Evolutionary conservation across 1,284 basidiomycete species (phyloP), one percentile per base, ranked within the genome.

Genomic region (Mycosarcoma maydis): DNA sequence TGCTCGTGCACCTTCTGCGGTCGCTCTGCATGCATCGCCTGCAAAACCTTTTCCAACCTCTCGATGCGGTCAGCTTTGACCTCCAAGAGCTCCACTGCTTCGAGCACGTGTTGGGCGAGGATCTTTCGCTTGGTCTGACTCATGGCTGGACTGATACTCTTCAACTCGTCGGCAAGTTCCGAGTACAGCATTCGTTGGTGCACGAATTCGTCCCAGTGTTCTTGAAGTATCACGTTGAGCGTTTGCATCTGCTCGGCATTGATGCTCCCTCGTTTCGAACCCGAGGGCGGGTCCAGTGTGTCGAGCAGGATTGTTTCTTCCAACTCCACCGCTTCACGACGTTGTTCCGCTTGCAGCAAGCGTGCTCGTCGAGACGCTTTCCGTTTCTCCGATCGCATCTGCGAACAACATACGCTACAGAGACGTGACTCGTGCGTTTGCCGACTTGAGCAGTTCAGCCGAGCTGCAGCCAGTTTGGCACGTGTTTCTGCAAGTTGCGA

Each of bases 161-260:
- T 81, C 19, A 80, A 54, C 51, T 81, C 79, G 36, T 81, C 79
- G 2, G 79, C 79, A 17, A 81, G 68, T 42, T 81, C 78, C 2
- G 64, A 51, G 44, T 80, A 81, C 13, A 79, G 64, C 67, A 68
- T 60, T 5, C 73, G 51, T 27, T 76, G 73, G 44, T 80, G 79
- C 16, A 76, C 16, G 38, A 81, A 81, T 46, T 81, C 79, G 40
- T 78, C 75, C 50, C 73, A 53, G 44, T 81, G 76, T 44, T 80
- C 73, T 20, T 66, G 32, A n/a, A 78, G 38, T 1, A 72, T 56
- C 41, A 38, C 39, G 7, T 23, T 34, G 16, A 76, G 50, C 23
- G 44, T 41, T 4, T 26, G 20, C 7, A 36, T 2, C 23, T 59
- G 51, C 32, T 54, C 47, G 3, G n/a, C 23, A 13, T 20, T 34